These are phyloP conservation scores for Colletotrichum simmondsii DNA, from an alignment of 2,329 filamentous ascomycete genomes.

Conservation along the genomic window DNA sequence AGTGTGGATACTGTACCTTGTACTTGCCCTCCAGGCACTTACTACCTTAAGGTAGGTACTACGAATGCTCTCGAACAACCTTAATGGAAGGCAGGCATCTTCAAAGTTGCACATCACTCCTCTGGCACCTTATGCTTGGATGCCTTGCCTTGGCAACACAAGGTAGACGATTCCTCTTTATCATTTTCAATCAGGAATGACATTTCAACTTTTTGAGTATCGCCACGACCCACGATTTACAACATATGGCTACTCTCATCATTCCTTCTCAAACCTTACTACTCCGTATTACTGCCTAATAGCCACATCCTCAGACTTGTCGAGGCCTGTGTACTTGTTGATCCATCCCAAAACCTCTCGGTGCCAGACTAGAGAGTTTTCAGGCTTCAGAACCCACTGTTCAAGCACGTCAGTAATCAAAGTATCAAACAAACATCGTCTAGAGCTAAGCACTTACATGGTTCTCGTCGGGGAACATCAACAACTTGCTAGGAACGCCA, in stretches of 20 bases:
- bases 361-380: constrained; percentile 94
- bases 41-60: too few relatives aligned
- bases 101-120: too few relatives aligned
- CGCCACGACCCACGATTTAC: background rate
- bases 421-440: fast-evolving
- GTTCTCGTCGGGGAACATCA: constrained; percentile 84
- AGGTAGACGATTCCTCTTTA: too few relatives aligned
- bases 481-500: constrained; percentile 79
- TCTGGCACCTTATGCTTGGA: too few relatives aligned
- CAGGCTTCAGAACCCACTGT: constrained; percentile 87
- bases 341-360: constrained; percentile 84
- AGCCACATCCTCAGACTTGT: constrained; percentile 34
- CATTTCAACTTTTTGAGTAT: background rate
- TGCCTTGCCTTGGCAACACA: too few relatives aligned
- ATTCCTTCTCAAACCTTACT: background rate
- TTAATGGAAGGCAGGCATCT: too few relatives aligned
- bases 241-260: background rate
- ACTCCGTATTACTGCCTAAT: constrained; percentile 4
- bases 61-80: too few relatives aligned
- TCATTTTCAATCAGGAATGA: too few relatives aligned
- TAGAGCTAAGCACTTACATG: constrained; percentile 52
- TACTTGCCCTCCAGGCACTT: too few relatives aligned
- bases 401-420: constrained; percentile 41
- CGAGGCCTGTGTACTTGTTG: constrained; percentile 68
- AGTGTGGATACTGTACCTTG: constrained; percentile 5